Base-by-base conservation (phyloP, 305 asterid genomes). In the Fraxinus velutina region DNA sequence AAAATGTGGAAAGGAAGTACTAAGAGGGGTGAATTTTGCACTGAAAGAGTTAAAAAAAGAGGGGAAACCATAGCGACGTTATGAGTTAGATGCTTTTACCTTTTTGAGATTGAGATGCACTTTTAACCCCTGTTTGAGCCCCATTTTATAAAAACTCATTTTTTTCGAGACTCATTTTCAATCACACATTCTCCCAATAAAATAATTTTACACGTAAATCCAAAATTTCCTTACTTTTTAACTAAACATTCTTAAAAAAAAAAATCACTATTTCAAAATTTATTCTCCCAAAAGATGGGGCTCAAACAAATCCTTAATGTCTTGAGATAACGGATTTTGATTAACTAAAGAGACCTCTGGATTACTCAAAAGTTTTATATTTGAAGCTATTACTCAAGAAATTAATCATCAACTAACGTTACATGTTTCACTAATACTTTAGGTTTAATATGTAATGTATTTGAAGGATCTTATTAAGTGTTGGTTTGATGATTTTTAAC, bases 101-200 rank as follows among this genome's bases (percentile, higher is more conserved):
- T 78, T 68, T 78, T 78, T 37, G 77, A 73, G 81, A 47, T 79
- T 81, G 24, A 79, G 78, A 84, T 39, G 79, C 73, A 76, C 42
- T 74, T 44, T 70, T 72, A 24, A 6, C n/a, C n/a, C n/a, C 2
- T 3, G 3, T 21, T 64, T 64, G 72, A 64, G 33, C 2, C 34
- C 3, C 4, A 57, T 57, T 57, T 7, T 19, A 57, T 57, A 57
- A 57, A 19, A 57, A 57, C 68, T 57, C 29, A 57, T 52, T n/a
- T 50, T n/a, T 52, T 52, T 17, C 64, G 5, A 17, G 22, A 6
- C 64, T 52, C 9, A 5, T n/a, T 47, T 47, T 52, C 22, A 52
- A 52, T 1, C 8, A 5, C 10, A 55, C 4, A 57, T 55, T 55
- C 29, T 57, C 68, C 1, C 4, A 57, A 57, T 57, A 19, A 55